Evolutionary conservation across 306 rosid genomes (phyloP).

Genomic region (Betula pendula): DNA sequence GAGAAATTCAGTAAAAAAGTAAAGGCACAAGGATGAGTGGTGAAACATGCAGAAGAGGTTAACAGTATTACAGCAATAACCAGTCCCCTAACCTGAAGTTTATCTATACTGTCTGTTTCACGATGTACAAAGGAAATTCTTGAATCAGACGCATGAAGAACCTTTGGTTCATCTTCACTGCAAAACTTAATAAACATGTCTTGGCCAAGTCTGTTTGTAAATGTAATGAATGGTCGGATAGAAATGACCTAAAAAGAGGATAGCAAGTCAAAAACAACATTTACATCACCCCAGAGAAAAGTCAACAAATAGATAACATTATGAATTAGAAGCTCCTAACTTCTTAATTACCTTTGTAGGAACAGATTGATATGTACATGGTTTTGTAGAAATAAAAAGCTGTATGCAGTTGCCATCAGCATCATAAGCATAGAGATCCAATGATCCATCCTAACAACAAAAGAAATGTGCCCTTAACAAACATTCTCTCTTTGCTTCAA

Average conservation of each 20-base stretch:
- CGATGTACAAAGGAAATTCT: conserved; percentile 64
- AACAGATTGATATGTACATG: conserved; percentile 74
- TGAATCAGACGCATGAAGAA: conserved; percentile 76
- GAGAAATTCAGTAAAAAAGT: conserved; percentile 10
- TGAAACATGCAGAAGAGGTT: conserved; percentile 8
- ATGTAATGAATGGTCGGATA: conserved; percentile 85
- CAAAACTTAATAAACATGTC: conserved; percentile 71
- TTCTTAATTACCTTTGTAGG: conserved; percentile 77
- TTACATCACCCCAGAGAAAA: neutral
- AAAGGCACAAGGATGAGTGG: conserved; percentile 9
- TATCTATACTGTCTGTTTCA: conserved; percentile 59
- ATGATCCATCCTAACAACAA: conserved; percentile 75
- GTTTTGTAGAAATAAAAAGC: conserved; percentile 83
- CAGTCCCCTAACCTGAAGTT: conserved; percentile 70
- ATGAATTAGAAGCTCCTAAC: conserved; percentile 21
- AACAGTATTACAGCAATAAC: neutral
- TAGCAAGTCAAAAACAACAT: conserved; percentile 11
- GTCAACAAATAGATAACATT: conserved; percentile 9
- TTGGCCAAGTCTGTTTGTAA: conserved; percentile 91
- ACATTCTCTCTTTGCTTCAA: neutral
- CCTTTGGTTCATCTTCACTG: conserved; percentile 76
- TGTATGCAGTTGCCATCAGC: conserved; percentile 74
- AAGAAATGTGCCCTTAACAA: conserved; percentile 18
- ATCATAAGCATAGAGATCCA: conserved; percentile 79
- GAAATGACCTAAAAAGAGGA: conserved; percentile 62